Evolutionary conservation across 2,329 filamentous ascomycete species (phyloP).

Genomic region (Lachnellula subtilissima): DNA sequence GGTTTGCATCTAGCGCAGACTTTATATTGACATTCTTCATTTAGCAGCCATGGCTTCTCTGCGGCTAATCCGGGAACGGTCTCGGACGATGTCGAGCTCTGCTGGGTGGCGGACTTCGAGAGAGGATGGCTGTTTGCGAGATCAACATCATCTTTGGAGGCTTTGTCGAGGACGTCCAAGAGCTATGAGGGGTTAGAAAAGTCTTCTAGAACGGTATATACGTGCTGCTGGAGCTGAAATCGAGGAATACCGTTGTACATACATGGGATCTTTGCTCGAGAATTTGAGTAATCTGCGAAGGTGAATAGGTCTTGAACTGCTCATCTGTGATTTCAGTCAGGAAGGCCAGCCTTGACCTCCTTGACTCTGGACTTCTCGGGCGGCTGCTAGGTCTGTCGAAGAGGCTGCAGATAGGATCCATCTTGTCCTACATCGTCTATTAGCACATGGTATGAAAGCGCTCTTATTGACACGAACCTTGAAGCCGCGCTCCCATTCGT

Average conservation of each 20-base stretch:
- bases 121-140: neutral
- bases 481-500: conserved; percentile 30
- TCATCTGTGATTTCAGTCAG: conserved; percentile 39
- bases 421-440: conserved; percentile 10
- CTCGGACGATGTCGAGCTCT: neutral
- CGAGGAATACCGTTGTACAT: conserved; percentile 16
- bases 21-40: conserved; percentile 45
- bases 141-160: neutral
- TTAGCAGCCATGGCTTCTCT: conserved; percentile 36
- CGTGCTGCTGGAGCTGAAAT: conserved; percentile 4
- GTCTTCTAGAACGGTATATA: neutral
- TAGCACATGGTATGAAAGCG: conserved; percentile 3
- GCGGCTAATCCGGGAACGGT: neutral
- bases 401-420: conserved; percentile 24
- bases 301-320: conserved; percentile 41
- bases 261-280: conserved; percentile 49
- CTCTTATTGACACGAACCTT: conserved; percentile 22
- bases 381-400: conserved; percentile 17
- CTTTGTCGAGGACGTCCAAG: conserved; percentile 1
- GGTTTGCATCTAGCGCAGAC: conserved; percentile 48
- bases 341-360: conserved; percentile 19
- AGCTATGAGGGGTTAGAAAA: neutral
- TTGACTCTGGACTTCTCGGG: conserved; percentile 21
- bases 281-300: conserved; percentile 43
- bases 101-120: neutral